These are phyloP conservation scores for Erysimum cheiri DNA, from an alignment of 441 rosid genomes.

Conservation along the genomic window DNA sequence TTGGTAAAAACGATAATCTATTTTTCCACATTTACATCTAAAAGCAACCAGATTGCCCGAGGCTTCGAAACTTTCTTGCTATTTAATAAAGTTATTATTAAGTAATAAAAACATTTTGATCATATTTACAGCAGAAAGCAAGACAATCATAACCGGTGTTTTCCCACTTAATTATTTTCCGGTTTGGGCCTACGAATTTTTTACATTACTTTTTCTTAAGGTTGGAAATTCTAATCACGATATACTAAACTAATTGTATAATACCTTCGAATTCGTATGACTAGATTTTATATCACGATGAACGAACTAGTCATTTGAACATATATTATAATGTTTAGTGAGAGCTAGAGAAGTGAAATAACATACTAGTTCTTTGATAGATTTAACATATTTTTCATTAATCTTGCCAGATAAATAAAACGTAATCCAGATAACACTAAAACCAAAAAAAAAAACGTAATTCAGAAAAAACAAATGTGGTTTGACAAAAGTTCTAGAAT, in stretches of 20 bases:
- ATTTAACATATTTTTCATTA: too few species aligned
- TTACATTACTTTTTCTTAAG: not conserved
- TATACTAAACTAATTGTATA: not conserved
- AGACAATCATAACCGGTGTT: slow-evolving; percentile 10
- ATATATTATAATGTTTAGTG: too few species aligned
- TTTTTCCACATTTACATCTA: not conserved
- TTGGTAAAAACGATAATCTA: not conserved
- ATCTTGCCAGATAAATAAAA: too few species aligned
- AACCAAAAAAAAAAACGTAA: too few species aligned
- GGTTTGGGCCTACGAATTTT: slow-evolving; percentile 8
- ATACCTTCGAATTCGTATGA: not conserved
- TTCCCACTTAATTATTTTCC: not conserved
- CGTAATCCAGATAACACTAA: too few species aligned
- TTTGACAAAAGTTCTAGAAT: not conserved
- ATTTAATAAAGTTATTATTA: slow-evolving; percentile 9
- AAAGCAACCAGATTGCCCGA: slow-evolving; percentile 2
- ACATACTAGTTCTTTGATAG: too few species aligned
- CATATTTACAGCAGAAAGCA: slow-evolving; percentile 36
- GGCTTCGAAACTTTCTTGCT: too few species aligned
- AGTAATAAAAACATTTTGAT: not conserved
- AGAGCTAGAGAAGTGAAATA: too few species aligned
- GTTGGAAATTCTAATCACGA: not conserved
- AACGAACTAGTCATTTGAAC: not conserved
- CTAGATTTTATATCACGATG: not conserved
- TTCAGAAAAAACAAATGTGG: not conserved